Base-by-base conservation (phyloP, 2,329 filamentous ascomycete genomes). In the Aspergillus sp. region DNA sequence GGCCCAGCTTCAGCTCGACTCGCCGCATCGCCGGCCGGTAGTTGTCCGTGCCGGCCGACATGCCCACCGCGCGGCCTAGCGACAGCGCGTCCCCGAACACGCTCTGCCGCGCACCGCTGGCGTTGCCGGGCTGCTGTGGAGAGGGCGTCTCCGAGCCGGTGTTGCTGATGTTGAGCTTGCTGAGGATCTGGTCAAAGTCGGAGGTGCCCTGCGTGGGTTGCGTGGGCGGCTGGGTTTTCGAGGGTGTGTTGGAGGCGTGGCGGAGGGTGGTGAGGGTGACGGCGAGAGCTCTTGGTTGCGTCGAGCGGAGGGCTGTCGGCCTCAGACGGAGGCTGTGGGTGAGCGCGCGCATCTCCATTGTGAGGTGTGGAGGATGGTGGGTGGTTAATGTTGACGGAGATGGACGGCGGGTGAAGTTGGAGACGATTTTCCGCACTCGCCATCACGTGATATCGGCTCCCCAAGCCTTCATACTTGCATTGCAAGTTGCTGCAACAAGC, bases 1-100 rank as follows among this genome's bases (percentile, higher is more conserved):
- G 67, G 3, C 69, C 69, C 20, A 73, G 61, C 58, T 72, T 72
- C 44, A 71, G 50, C 38, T 70, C 64, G 17, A 67, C 54, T 47
- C 62, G 64, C n/a, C 62, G 65, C 29, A 53, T 25, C 5, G 63
- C 59, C 3, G 50, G 50, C 11, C 58, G 53, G 45, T 59, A 52
- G 25, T 54, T 59, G 21, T 64, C 58, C 19, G 55, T 54, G 21
- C 47, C 48, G 17, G 59, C 55, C 42, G 60, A 56, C 29, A 49
- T 17, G 46, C 58, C 54, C 20, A 65, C 61, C 11, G 58, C 56
- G 32, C 59, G 58, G 20, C 63, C 58, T 48, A 64, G 52, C 2
- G 59, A 52, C 34, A 49, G 43, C 11, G 53, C 17, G 42, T 63
- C 61, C 9, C 47, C 32, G 34, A 60, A 42, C 1, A 42, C 40